phyloP scores from a whole-genome alignment of 768 basidiomycete genomes.

The Hericium erinaceus region DNA sequence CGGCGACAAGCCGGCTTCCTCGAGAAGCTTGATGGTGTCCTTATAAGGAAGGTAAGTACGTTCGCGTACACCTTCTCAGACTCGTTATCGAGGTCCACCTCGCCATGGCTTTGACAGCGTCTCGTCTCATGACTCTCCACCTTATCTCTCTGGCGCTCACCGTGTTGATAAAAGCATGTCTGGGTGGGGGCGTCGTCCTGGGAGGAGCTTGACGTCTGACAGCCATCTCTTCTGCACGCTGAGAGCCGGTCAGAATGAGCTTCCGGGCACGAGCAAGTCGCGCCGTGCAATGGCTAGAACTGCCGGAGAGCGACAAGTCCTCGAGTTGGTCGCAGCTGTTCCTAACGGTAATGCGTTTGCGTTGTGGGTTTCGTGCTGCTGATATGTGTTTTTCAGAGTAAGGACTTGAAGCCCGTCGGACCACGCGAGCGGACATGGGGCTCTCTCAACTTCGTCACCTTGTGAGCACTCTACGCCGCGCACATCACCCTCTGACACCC shows the following conservation, averaged over 20 bases:
- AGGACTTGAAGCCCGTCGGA: slow-evolving; percentile 63
- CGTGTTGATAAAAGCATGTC: background rate
- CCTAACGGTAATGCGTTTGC: slow-evolving; percentile 3
- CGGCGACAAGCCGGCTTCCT: background rate
- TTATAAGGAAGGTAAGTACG: background rate
- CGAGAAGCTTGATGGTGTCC: background rate
- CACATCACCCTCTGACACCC: slow-evolving; percentile 1
- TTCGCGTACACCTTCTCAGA: background rate
- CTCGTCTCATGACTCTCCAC: no score
- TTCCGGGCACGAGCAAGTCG: background rate
- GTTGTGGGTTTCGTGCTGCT: background rate
- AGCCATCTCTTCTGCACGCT: no score
- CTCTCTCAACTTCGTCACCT: slow-evolving; percentile 55
- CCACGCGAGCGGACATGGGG: slow-evolving; percentile 58
- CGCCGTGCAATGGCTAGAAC: background rate
- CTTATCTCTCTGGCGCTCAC: background rate
- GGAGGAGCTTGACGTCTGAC: no score
- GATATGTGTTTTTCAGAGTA: slow-evolving; percentile 35
- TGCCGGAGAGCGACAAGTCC: slow-evolving; percentile 3
- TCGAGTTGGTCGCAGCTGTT: background rate
- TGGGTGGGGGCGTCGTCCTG: background rate
- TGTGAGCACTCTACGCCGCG: slow-evolving; percentile 29
- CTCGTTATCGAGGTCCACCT: background rate
- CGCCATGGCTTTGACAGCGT: background rate
- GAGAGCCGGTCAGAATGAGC: no score